Base-by-base conservation (phyloP, 306 rosid genomes). In the Bauhinia variegata region DNA sequence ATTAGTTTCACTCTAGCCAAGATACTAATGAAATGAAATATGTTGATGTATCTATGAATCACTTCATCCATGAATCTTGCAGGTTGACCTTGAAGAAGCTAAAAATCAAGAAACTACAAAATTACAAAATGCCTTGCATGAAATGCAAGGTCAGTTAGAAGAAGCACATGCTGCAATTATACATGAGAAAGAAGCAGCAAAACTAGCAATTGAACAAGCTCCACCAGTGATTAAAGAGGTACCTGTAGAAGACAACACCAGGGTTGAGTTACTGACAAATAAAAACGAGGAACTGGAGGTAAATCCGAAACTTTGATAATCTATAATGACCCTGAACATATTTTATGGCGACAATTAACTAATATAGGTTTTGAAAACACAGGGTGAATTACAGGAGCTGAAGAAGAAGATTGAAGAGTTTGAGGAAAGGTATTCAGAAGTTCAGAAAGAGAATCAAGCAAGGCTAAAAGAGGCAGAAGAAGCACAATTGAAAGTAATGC, bases 171-270 rank as follows among this genome's bases (percentile, higher is more conserved):
- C 76, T 30, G 85, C 87, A 60, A 79, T 87, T 70, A 69, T 90
- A 54, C 83, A 19, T 1, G 95, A 90, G 81, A 90, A 80, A 75
- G 97, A 90, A 80, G 97, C 90, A 8, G 97, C 95, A 60, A 90
- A 80, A 71, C 48, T 90, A 65, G 95, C 95, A 47, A 87, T 90
- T 59, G 97, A 83, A 67, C 84, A 86, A 69, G 97, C 97, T 54
- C 97, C 95, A 34, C 90, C 97, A 7, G 84, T 87, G 68, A 84
- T 87, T 70, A 90, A 90, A 81, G 92, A 90, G 74, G 97, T 91
- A 11, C 89, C 89, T 39, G 89, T 88, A 41, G 88, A 86, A 38
- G 97, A 91, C 51, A 71, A 86, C 56, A 82, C 92, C 31, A 86
- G 84, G 83, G 76, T 91, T n/a, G 92, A 88, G 69, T 51, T 82